Evolutionary conservation across 2,329 filamentous ascomycete species (phyloP).

Genomic region (Venturia carpophila): DNA sequence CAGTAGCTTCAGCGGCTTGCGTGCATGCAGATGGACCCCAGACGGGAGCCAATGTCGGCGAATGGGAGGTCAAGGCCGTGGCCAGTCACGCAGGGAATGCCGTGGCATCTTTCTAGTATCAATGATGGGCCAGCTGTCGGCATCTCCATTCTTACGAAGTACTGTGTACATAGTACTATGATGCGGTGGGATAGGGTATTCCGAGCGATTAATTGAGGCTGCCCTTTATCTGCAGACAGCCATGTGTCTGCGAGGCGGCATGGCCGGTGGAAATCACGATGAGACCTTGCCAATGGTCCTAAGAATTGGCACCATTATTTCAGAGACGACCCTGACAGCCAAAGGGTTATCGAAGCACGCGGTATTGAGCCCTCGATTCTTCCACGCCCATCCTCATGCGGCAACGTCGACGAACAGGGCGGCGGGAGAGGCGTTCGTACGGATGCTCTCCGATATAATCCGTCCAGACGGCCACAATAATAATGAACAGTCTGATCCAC

Average conservation of each 20-base stretch:
- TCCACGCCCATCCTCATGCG: not conserved
- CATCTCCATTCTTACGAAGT: conserved; percentile 4
- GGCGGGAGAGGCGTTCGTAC: not conserved
- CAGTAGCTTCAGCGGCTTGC: not conserved
- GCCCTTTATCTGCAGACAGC: conserved; percentile 4
- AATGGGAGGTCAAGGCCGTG: not conserved
- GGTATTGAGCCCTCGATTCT: not conserved
- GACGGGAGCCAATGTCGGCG: conserved; percentile 3
- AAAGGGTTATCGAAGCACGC: not conserved
- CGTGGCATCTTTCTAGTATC: not conserved
- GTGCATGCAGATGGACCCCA: conserved; percentile 10
- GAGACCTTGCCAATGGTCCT: conserved; percentile 12
- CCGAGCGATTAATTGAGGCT: not conserved
- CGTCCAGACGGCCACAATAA: too few relatives aligned
- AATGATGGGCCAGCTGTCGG: not conserved
- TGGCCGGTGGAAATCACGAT: conserved; percentile 3
- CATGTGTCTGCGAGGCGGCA: not conserved
- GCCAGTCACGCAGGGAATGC: not conserved
- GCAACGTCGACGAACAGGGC: not conserved
- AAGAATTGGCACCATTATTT: conserved; percentile 13
- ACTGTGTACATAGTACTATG: too few relatives aligned
- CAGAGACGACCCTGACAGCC: not conserved
- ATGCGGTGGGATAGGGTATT: not conserved
- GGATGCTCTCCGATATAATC: not conserved
- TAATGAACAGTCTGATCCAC: not conserved